Base-by-base conservation (phyloP, 2,329 filamentous ascomycete species). In the Monilinia polystroma region DNA sequence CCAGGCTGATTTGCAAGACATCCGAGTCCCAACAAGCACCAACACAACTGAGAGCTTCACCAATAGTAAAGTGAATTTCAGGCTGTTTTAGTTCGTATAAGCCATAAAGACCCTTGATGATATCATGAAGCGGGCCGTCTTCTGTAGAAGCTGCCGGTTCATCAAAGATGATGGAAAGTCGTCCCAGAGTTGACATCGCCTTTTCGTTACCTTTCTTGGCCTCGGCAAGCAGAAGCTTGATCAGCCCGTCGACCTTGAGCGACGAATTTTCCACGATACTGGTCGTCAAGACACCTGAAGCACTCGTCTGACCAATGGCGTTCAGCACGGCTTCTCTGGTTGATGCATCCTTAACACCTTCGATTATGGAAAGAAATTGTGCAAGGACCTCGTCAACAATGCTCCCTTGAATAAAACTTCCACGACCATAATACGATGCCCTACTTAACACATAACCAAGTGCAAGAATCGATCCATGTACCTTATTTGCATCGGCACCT, bases 1-100 rank as follows among this genome's bases (percentile, higher is more conserved):
- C 92, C 58, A 94, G 81, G 56, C 87, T 86, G 1, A 93, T 84
- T 66, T 88, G 85, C 20, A 97, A 82, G 29, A 90, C 89, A 69
- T 90, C 88, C 0, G 94, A 96, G 45, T 90, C 85, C 93, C 94
- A 98, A 51, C 93, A 89, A 49, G 85, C 87, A 49, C 91, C 85
- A 8, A 90, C 85, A 57, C 90, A 90, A 57, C 90, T 90, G 64
- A 98, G 84, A 16, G 95, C 92, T 76, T 97, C 93, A 18, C 95
- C 95, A 38, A 96, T 87, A 0, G 92, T 87, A 75, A 99, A 97
- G 69, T 97, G 94, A 1, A 93, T 85, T 76, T 98, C 94, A 0
- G 91, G 86, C 72, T 93, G 90, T 72, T 91, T 91, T 54, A 95
- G 86, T 75, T 97, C 93, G 72, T 96, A 90, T 3, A 98, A 81